These are phyloP conservation scores for Pleodorina starrii DNA, from an alignment of 139 green algal species.

Conservation along the genomic window DNA sequence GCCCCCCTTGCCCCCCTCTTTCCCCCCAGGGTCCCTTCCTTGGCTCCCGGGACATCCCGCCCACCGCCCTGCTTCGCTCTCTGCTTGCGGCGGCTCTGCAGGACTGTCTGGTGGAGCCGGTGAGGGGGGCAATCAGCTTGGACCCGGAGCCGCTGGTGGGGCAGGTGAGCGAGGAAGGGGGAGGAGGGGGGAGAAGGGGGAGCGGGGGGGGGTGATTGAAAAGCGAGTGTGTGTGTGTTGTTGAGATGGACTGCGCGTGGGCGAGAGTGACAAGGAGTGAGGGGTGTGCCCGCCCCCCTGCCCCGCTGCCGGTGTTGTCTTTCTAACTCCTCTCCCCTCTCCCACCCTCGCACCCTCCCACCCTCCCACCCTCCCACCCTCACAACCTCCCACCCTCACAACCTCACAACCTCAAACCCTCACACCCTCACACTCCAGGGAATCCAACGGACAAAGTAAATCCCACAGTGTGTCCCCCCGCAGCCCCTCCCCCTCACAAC, in stretches of 20 bases:
- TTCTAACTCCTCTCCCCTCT: neutral
- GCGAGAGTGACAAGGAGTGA: no score
- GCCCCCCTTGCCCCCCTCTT: neutral
- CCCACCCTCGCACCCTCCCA: neutral
- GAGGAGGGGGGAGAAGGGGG: neutral
- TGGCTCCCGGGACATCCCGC: conserved; percentile 49
- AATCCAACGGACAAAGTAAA: no score
- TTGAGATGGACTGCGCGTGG: neutral
- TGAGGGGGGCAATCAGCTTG: conserved; percentile 48
- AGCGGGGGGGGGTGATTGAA: no score
- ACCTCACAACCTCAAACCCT: no score
- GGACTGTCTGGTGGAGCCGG: conserved; percentile 44
- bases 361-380: neutral
- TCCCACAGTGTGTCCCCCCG: no score
- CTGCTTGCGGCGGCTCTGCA: conserved; percentile 13
- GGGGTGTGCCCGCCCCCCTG: no score
- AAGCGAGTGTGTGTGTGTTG: neutral
- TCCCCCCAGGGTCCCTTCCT: conserved; percentile 49
- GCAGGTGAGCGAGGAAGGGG: conserved; percentile 31
- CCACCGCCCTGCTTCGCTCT: conserved; percentile 40
- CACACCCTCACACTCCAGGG: no score
- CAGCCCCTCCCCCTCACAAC: no score
- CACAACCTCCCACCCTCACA: no score
- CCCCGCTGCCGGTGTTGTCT: no score
- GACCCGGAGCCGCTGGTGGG: conserved; percentile 61